A percentile compares a stretch with the other conserved stretches of the same genome.
Evolutionary conservation across 768 basidiomycete species (phyloP).

Genomic region (Paxillus involutus): DNA sequence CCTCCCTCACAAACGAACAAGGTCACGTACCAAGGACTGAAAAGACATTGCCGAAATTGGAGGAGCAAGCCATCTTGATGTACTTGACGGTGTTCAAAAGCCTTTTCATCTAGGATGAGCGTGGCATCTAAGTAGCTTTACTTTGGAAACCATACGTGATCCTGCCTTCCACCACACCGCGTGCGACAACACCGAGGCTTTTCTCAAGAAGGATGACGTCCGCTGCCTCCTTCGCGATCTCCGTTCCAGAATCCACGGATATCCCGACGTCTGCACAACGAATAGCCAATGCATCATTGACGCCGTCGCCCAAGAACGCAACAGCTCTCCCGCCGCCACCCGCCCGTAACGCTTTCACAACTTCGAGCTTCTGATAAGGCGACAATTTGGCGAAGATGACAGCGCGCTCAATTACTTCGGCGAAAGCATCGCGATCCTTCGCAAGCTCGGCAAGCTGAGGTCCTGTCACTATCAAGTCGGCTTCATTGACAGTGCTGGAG

Average conservation of each 20-base stretch:
- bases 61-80: constrained; percentile 38
- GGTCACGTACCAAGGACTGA: constrained; percentile 27
- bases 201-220: constrained; percentile 37
- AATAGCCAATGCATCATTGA: constrained; percentile 32
- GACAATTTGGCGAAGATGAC: constrained; percentile 32
- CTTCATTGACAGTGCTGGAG: constrained; percentile 16
- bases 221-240: constrained; percentile 39
- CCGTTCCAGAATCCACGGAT: constrained; percentile 32
- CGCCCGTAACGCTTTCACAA: constrained; percentile 29
- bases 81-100: constrained; percentile 38
- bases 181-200: constrained; percentile 32
- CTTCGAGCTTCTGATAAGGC: constrained; percentile 33
- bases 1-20: not conserved
- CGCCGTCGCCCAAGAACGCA: constrained; percentile 31
- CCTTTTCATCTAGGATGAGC: constrained; percentile 19
- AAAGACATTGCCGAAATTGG: constrained; percentile 36
- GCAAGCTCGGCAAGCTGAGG: constrained; percentile 28
- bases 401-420: constrained; percentile 30
- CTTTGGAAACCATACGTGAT: constrained; percentile 27
- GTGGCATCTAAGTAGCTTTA: not conserved
- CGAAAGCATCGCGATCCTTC: constrained; percentile 24
- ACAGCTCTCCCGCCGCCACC: constrained; percentile 28
- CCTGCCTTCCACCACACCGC: constrained; percentile 33
- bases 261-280: constrained; percentile 33
- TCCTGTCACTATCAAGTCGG: constrained; percentile 27